phyloP scores from a whole-genome alignment of 768 basidiomycete genomes.

The Mycena galericulata region DNA sequence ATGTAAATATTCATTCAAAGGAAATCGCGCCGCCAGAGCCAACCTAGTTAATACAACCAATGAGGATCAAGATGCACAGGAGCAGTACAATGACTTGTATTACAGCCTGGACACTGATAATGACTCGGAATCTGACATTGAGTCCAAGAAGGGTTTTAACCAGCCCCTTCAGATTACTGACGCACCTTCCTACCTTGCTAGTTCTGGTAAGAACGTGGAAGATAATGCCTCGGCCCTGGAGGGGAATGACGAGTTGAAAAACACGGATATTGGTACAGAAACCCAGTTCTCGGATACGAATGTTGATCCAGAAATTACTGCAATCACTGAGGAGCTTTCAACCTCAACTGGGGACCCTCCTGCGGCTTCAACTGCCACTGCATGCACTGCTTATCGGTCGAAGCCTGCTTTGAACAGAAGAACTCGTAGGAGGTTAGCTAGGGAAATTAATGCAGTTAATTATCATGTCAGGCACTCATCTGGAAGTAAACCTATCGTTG shows the following conservation, averaged over 20 bases:
- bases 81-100: conserved; percentile 42
- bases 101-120: conserved; percentile 28
- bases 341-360: no score
- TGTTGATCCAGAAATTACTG: no score
- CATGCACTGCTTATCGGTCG: not conserved
- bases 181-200: not conserved
- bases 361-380: no score
- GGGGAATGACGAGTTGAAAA: not conserved
- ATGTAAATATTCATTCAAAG: conserved; percentile 44
- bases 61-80: conserved; percentile 35
- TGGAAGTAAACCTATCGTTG: conserved; percentile 8
- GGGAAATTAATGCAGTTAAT: conserved; percentile 6
- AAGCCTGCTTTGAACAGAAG: conserved; percentile 7
- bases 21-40: conserved; percentile 36
- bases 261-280: no score
- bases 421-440: not conserved
- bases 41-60: conserved; percentile 24
- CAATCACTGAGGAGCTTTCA: no score
- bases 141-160: conserved; percentile 31
- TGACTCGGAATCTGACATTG: conserved; percentile 24
- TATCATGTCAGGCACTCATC: not conserved
- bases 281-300: no score
- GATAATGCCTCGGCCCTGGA: not conserved
- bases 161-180: conserved; percentile 19
- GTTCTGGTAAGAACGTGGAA: not conserved